phyloP scores from a whole-genome alignment of 441 rosid species.

The Hypseocharis bilobata region DNA sequence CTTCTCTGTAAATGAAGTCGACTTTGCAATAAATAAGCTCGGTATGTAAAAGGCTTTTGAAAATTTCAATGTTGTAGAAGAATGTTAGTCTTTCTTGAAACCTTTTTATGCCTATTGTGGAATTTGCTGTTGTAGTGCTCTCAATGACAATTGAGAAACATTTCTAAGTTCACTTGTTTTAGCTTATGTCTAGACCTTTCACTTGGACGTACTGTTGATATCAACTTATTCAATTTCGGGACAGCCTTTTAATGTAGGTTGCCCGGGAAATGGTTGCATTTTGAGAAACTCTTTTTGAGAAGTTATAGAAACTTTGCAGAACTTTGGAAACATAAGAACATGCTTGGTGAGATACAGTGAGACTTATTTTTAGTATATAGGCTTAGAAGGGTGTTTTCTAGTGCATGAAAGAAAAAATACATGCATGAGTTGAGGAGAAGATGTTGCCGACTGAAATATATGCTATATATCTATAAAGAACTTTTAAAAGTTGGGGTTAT shows the following conservation, averaged over 20 bases:
- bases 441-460: neutral
- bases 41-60: conserved; percentile 34
- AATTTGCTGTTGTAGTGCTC: neutral
- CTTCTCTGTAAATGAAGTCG: conserved; percentile 52
- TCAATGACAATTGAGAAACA: neutral
- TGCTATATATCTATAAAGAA: neutral
- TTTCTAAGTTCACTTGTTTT: neutral
- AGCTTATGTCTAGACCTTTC: neutral
- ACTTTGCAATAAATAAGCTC: conserved; percentile 63
- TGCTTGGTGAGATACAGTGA: neutral
- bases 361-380: neutral
- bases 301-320: neutral
- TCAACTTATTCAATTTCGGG: neutral
- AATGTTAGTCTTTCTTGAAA: neutral
- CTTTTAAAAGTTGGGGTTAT: too few species aligned
- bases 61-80: neutral
- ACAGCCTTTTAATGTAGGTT: neutral
- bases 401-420: neutral
- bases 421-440: neutral
- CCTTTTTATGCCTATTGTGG: neutral
- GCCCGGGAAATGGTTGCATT: neutral
- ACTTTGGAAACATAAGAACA: neutral
- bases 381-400: neutral
- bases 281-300: neutral
- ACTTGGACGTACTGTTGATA: neutral